These are phyloP conservation scores for Suhomyces kunorum DNA, from an alignment of 1,139 yeast genomes.

Conservation along the genomic window DNA sequence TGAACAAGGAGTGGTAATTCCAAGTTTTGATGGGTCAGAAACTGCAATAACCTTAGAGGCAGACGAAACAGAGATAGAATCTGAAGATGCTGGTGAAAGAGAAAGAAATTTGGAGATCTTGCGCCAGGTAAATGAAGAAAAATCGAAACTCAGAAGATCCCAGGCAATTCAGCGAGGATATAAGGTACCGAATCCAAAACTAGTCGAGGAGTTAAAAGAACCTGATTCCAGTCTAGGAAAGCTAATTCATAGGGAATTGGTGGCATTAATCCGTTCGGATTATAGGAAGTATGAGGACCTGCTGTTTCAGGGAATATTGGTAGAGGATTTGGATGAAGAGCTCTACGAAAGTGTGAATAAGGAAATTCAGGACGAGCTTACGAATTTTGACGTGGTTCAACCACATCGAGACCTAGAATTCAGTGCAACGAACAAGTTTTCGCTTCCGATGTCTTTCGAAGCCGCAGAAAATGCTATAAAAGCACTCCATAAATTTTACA, in stretches of 20 bases:
- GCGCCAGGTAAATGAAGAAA: slow-evolving; percentile 30
- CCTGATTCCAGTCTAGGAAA: slow-evolving; percentile 19
- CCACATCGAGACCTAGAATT: slow-evolving; percentile 9
- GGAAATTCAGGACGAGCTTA: slow-evolving; percentile 32
- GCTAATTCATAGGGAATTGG: slow-evolving; percentile 39
- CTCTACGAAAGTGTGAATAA: slow-evolving; percentile 25
- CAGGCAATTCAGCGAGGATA: slow-evolving; percentile 52
- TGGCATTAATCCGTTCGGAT: slow-evolving; percentile 50
- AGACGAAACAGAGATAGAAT: not conserved
- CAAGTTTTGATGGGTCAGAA: slow-evolving; percentile 26
- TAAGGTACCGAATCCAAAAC: slow-evolving; percentile 47
- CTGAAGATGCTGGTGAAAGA: slow-evolving; percentile 26
- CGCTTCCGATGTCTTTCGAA: slow-evolving; percentile 18
- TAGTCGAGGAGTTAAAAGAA: slow-evolving; percentile 11
- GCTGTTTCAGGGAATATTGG: slow-evolving; percentile 21
- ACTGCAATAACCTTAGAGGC: slow-evolving; percentile 22
- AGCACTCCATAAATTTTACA: slow-evolving; percentile 20
- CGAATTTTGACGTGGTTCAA: slow-evolving; percentile 3
- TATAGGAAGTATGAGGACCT: slow-evolving; percentile 35
- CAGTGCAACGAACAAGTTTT: slow-evolving; percentile 13
- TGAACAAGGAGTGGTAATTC: slow-evolving; percentile 27
- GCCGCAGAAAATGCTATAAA: slow-evolving; percentile 18
- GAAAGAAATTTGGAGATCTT: slow-evolving; percentile 28
- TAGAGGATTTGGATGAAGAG: slow-evolving; percentile 47
- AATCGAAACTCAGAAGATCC: slow-evolving; percentile 42